These are phyloP conservation scores for Sutorius australiensis DNA, from an alignment of 768 basidiomycete species.

Conservation along the genomic window DNA sequence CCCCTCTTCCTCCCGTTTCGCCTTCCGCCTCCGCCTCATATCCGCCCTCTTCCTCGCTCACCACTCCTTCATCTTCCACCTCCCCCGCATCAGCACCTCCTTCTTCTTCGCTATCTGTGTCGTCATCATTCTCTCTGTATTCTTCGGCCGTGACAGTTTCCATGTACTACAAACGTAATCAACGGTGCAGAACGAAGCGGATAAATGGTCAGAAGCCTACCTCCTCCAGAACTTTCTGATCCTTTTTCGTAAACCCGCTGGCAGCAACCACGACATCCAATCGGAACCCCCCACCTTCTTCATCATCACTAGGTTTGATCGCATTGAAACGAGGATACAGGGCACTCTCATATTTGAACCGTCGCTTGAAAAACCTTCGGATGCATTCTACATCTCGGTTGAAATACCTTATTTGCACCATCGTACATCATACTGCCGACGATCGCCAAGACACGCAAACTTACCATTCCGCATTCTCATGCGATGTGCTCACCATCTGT, in stretches of 20 bases:
- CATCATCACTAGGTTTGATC: constrained; percentile 28
- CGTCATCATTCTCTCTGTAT: constrained; percentile 26
- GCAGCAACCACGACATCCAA: constrained; percentile 92
- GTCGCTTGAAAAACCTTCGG: constrained; percentile 82
- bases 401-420: constrained; percentile 72
- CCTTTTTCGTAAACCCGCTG: constrained; percentile 85
- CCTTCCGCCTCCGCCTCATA: constrained; percentile 37
- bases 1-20: constrained; percentile 36
- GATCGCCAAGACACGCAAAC: constrained; percentile 23
- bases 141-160: constrained; percentile 44
- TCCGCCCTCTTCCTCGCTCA: constrained; percentile 28
- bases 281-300: constrained; percentile 54
- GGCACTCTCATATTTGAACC: constrained; percentile 89
- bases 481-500: constrained; percentile 98
- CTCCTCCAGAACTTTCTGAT: constrained; percentile 80
- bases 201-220: constrained; percentile 43
- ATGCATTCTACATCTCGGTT: constrained; percentile 98
- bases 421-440: constrained; percentile 7
- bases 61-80: constrained; percentile 32
- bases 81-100: constrained; percentile 39
- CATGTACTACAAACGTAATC: constrained; percentile 55
- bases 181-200: constrained; percentile 17
- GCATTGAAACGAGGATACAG: constrained; percentile 81
- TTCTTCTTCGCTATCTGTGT: constrained; percentile 34
- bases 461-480: constrained; percentile 95